These are phyloP conservation scores for Fusarium proliferatum DNA, from an alignment of 2,329 filamentous ascomycete genomes.

Conservation along the genomic window DNA sequence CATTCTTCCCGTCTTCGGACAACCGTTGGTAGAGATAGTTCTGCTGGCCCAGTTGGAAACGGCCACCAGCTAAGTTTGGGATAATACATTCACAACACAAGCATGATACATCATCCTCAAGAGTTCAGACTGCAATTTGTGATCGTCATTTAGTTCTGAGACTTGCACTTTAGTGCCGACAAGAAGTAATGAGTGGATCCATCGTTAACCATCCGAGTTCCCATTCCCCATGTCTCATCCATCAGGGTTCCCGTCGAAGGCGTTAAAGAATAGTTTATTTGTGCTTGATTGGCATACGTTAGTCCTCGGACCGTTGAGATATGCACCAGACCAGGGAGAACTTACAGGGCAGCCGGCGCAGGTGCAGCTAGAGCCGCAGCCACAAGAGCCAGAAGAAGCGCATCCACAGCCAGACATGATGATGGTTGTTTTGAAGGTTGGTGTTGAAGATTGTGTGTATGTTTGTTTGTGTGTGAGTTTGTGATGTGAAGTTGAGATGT, in stretches of 20 bases:
- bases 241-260: conserved; percentile 42
- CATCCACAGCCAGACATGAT: conserved; percentile 59
- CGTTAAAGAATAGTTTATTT: conserved; percentile 40
- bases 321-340: conserved; percentile 29
- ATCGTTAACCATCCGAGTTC: conserved; percentile 15
- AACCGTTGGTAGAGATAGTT: not conserved
- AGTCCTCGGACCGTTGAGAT: conserved; percentile 15
- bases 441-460: conserved; percentile 13
- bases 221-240: conserved; percentile 20
- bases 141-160: conserved; percentile 13
- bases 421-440: conserved; percentile 29
- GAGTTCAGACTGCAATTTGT: conserved; percentile 11
- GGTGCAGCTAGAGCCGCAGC: conserved; percentile 56
- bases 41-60: too few species aligned
- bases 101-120: not conserved
- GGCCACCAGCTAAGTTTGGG: not conserved
- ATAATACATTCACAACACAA: not conserved
- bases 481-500: not conserved
- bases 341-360: conserved; percentile 58
- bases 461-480: not conserved
- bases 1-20: conserved; percentile 45
- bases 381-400: conserved; percentile 54
- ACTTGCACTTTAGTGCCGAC: conserved; percentile 3
- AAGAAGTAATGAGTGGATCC: conserved; percentile 40
- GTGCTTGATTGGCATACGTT: conserved; percentile 44